Evolutionary conservation across 2,329 filamentous ascomycete species (phyloP), one percentile per base, ranked within the genome.

Genomic region (Aulographum hederae): DNA sequence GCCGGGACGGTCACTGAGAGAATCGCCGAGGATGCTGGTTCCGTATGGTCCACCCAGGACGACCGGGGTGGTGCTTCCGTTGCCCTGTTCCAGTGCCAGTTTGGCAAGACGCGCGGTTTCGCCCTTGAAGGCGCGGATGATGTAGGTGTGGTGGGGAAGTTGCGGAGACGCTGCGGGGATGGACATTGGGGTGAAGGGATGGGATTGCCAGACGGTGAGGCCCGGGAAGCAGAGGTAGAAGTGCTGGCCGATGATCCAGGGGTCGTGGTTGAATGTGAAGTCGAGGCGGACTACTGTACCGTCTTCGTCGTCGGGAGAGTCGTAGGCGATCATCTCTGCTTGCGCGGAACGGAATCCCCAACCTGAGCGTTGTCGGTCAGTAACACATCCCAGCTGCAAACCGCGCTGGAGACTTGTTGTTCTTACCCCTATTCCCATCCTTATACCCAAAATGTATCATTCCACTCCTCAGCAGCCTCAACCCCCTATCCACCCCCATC

Each of bases 141-240:
- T 45, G 39, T 52, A 52, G 2, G 43, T 46, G 34, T 52, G 49
- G 35, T 69, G 57, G 51, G 32, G 71, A 0, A 65, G 46, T n/a
- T n/a, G n/a, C n/a, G n/a, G n/a, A n/a, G n/a, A n/a, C n/a, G n/a
- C n/a, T n/a, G n/a, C n/a, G n/a, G n/a, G n/a, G n/a, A n/a, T n/a
- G 33, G 63, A 71, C 6, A 72, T 54, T 0, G 72, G 69, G 0
- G 73, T 79, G 44, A 80, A 77, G 0, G 76, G 76, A 42, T 81
- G 76, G 0, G 70, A 71, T 48, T 81, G 74, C 72, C 73, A 79
- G 41, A 80, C 63, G 41, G 63, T 73, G 19, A 69, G 56, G 37
- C 73, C 64, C 0, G 70, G 58, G 42, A 81, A 80, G 46, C 66
- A 75, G 12, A 80, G 56, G 42, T 70, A 80, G 47, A 77, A 80